Percentiles rank a stretch among this genome's conserved stretches.
Evolutionary conservation across 805 yeast genomes (phyloP).

Genomic region (Lachancea waltii): DNA sequence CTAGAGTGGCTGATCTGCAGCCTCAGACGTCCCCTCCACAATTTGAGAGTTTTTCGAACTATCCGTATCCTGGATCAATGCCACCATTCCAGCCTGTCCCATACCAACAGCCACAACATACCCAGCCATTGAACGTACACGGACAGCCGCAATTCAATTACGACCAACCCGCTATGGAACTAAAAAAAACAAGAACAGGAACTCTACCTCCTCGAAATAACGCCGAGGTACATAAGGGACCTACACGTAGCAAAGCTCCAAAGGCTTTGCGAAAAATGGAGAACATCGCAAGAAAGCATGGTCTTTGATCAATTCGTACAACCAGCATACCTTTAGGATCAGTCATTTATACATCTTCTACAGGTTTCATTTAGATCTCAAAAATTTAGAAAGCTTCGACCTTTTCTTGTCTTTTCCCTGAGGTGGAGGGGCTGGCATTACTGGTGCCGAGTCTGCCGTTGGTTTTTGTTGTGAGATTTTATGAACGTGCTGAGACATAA

Average conservation of each 20-base stretch:
- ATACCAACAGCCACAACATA: too few relatives aligned
- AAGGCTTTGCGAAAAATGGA: constrained; percentile 26
- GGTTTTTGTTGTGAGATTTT: constrained; percentile 11
- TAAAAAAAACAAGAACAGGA: constrained; percentile 8
- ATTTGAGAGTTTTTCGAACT: too few relatives aligned
- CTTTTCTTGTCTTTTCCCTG: constrained; percentile 39
- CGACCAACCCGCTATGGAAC: too few relatives aligned
- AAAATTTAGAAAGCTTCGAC: constrained; percentile 41
- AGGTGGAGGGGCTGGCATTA: constrained; percentile 12
- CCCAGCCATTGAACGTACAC: too few relatives aligned
- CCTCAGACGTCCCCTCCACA: too few relatives aligned
- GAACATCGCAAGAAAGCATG: constrained; percentile 23
- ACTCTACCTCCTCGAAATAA: constrained; percentile 5
- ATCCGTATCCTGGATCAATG: too few relatives aligned
- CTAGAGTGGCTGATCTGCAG: too few relatives aligned
- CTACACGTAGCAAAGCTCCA: constrained; percentile 15
- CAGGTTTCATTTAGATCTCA: constrained; percentile 29
- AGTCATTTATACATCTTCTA: not conserved
- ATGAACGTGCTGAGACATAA: constrained; percentile 11
- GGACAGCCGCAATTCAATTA: too few relatives aligned
- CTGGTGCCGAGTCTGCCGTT: constrained; percentile 16
- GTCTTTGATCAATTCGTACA: constrained; percentile 9
- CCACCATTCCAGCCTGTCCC: too few relatives aligned
- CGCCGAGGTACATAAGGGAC: not conserved
- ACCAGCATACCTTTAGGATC: constrained; percentile 1